A percentile compares a stretch with the other conserved stretches of the same genome.
These are phyloP conservation scores for Neoarthrinium moseri DNA, from an alignment of 2,329 filamentous ascomycete species.

Conservation along the genomic window DNA sequence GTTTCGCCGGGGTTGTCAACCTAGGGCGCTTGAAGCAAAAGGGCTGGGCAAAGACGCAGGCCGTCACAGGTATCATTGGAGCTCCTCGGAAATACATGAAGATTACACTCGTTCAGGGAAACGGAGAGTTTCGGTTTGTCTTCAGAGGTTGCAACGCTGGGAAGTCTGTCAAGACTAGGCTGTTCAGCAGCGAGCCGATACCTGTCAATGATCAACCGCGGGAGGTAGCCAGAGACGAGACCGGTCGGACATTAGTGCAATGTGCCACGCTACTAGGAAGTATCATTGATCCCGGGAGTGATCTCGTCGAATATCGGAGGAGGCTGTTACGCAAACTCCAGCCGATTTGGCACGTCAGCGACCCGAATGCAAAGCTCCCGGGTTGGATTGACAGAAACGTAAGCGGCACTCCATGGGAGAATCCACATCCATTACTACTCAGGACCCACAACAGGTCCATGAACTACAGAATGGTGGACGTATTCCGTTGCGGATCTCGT, in stretches of 20 bases:
- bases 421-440: constrained; percentile 8
- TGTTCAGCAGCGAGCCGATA: constrained; percentile 13
- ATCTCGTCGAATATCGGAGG: constrained; percentile 9
- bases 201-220: not conserved
- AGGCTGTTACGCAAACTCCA: constrained; percentile 7
- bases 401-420: constrained; percentile 19
- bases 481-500: constrained; percentile 18
- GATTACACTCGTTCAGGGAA: constrained; percentile 18
- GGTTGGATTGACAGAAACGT: constrained; percentile 13
- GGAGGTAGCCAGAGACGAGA: constrained; percentile 12
- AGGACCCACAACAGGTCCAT: constrained; percentile 22
- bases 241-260: constrained; percentile 10
- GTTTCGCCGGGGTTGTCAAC: constrained; percentile 23
- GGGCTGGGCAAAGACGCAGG: constrained; percentile 1
- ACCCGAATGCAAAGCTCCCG: constrained; percentile 8
- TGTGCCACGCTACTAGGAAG: constrained; percentile 10
- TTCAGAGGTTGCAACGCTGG: constrained; percentile 21
- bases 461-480: constrained; percentile 15
- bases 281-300: constrained; percentile 10
- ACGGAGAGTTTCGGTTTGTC: constrained; percentile 19
- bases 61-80: constrained; percentile 19
- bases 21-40: constrained; percentile 19
- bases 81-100: constrained; percentile 22
- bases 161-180: constrained; percentile 7
- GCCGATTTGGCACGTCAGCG: constrained; percentile 14